Evolutionary conservation across 2,329 filamentous ascomycete species (phyloP).

Genomic region (Colletotrichum nymphaeae): DNA sequence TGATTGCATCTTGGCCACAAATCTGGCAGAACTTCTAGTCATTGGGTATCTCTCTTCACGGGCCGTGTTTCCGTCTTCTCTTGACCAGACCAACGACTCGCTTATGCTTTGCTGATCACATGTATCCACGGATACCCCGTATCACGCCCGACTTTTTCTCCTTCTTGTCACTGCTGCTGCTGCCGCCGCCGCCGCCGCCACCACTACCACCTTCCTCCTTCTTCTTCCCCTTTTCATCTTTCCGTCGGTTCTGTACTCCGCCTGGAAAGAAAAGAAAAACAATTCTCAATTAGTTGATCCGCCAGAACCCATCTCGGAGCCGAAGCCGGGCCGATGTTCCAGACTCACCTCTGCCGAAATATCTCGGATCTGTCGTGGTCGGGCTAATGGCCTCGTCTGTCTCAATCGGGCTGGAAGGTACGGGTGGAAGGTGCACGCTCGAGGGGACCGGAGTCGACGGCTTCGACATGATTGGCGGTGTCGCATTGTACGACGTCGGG

Average conservation of each 20-base stretch:
- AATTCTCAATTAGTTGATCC: constrained; percentile 18
- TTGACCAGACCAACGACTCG: neutral
- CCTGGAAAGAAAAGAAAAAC: constrained; percentile 45
- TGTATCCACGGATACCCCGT: constrained; percentile 55
- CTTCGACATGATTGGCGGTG: constrained; percentile 53
- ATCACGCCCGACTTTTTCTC: constrained; percentile 53
- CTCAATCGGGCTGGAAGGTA: constrained; percentile 46
- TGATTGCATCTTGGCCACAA: neutral
- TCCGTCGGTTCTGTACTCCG: constrained; percentile 60
- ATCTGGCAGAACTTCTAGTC: neutral
- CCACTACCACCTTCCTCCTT: constrained; percentile 49
- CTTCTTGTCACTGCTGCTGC: constrained; percentile 42
- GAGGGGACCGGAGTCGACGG: constrained; percentile 42
- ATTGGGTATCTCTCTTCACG: neutral
- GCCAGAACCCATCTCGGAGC: constrained; percentile 46
- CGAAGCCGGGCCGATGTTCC: constrained; percentile 13
- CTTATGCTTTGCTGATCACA: constrained; percentile 34
- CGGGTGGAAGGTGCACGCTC: constrained; percentile 50
- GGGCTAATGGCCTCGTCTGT: constrained; percentile 46
- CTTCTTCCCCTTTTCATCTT: constrained; percentile 62
- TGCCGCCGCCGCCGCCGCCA: no score
- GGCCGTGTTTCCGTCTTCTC: neutral
- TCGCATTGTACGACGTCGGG: constrained; percentile 54
- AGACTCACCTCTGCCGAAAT: constrained; percentile 58
- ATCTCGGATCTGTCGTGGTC: constrained; percentile 49